A percentile compares a stretch with the other conserved stretches of the same genome.
phyloP scores from a whole-genome alignment of 805 yeast genomes.

The Ogataea saltuana region DNA sequence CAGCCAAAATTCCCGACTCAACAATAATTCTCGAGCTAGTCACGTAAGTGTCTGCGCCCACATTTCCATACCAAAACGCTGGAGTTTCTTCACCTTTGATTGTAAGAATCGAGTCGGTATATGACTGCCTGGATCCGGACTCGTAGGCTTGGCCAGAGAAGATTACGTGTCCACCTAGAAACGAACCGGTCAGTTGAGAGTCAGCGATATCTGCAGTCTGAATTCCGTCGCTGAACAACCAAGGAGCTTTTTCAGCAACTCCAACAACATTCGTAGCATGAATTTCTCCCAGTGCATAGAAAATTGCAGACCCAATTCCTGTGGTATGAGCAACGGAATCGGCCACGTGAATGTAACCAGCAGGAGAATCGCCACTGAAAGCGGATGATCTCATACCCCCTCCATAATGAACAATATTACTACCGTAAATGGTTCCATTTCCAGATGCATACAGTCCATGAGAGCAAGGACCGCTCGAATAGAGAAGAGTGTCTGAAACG shows the following conservation, averaged over 20 bases:
- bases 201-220: constrained; percentile 2
- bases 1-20: constrained; percentile 8
- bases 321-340: constrained; percentile 9
- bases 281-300: constrained; percentile 9
- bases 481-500: constrained; percentile 5
- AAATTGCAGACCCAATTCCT: constrained; percentile 10
- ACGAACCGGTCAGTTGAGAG: constrained; percentile 5
- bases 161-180: constrained; percentile 6
- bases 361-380: constrained; percentile 11
- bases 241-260: constrained; percentile 6
- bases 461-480: constrained; percentile 10
- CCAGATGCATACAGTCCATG: constrained; percentile 10
- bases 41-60: constrained; percentile 7
- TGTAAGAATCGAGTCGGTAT: constrained; percentile 3
- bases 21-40: constrained; percentile 1
- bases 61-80: constrained; percentile 10
- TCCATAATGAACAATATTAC: constrained; percentile 2
- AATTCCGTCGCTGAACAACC: constrained; percentile 7
- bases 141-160: constrained; percentile 4
- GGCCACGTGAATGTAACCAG: constrained; percentile 6
- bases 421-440: constrained; percentile 8
- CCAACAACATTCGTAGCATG: constrained; percentile 8
- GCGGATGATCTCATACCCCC: constrained; percentile 11
- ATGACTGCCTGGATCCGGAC: constrained; percentile 6
- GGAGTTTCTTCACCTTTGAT: constrained; percentile 9